A percentile compares a stretch with the other conserved stretches of the same genome.
These are phyloP conservation scores for Boletus rufocinnamomeus DNA, from an alignment of 768 basidiomycete species.

Conservation along the genomic window DNA sequence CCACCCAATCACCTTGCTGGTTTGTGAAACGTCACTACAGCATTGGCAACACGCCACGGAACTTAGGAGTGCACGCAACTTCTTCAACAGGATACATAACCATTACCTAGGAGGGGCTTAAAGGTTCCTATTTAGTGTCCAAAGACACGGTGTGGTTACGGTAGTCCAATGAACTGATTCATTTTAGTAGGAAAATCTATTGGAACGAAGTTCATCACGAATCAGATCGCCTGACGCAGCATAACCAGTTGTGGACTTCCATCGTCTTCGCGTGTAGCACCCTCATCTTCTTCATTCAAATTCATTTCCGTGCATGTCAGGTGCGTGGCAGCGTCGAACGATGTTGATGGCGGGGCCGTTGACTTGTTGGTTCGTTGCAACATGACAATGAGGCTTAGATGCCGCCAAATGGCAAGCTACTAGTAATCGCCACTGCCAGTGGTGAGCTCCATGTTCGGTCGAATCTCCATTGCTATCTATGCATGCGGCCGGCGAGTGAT, in stretches of 20 bases:
- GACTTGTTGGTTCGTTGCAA: neutral
- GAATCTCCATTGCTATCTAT: neutral
- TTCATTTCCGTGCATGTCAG: too few relatives aligned
- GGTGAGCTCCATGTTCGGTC: neutral
- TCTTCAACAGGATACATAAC: too few relatives aligned
- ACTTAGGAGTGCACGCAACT: neutral
- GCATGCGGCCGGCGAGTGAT: neutral
- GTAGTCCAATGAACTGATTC: neutral
- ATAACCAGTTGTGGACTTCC: neutral
- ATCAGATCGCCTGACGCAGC: too few relatives aligned
- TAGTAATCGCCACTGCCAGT: neutral
- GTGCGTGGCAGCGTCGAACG: neutral
- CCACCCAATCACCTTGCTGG: neutral
- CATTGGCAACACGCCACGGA: neutral
- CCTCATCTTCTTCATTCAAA: neutral
- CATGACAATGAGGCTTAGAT: too few relatives aligned
- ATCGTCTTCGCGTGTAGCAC: neutral
- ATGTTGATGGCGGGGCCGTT: neutral
- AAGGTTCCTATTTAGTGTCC: neutral
- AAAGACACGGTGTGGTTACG: neutral
- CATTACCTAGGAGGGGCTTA: neutral
- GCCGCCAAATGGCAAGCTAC: neutral
- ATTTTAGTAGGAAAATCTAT: neutral
- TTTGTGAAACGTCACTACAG: neutral
- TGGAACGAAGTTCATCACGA: neutral